Percentiles rank a stretch among this genome's conserved stretches.
These are phyloP conservation scores for Calonectria fujianensis DNA, from an alignment of 2,329 filamentous ascomycete genomes.

Conservation along the genomic window DNA sequence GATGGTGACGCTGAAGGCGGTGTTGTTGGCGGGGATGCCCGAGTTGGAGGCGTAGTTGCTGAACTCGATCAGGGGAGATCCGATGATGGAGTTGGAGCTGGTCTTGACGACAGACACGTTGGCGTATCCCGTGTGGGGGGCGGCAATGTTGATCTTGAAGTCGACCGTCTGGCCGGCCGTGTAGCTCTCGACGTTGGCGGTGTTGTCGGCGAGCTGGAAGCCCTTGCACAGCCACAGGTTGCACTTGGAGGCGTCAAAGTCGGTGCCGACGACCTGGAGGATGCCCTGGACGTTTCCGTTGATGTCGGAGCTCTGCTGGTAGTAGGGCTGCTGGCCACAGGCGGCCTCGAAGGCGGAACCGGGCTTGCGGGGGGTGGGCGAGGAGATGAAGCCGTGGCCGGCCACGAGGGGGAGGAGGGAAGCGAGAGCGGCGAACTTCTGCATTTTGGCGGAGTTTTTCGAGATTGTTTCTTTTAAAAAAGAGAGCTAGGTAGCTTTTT, in stretches of 20 bases:
- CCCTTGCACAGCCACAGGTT: slow-evolving; percentile 69
- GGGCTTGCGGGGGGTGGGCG: slow-evolving; percentile 63
- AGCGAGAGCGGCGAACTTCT: slow-evolving; percentile 50
- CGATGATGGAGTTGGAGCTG: slow-evolving; percentile 70
- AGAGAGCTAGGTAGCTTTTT: slow-evolving; percentile 22
- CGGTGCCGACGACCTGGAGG: slow-evolving; percentile 55
- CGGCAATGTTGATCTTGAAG: slow-evolving; percentile 64
- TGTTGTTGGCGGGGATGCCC: slow-evolving; percentile 64
- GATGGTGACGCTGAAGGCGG: slow-evolving; percentile 73
- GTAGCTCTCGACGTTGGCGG: slow-evolving; percentile 64
- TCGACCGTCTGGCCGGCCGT: slow-evolving; percentile 64
- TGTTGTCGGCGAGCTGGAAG: slow-evolving; percentile 67
- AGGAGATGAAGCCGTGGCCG: slow-evolving; percentile 66
- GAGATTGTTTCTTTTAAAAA: slow-evolving; percentile 28
- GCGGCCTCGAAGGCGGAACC: slow-evolving; percentile 65
- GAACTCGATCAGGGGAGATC: slow-evolving; percentile 72
- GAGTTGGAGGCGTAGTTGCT: slow-evolving; percentile 71
- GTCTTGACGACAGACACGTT: slow-evolving; percentile 77
- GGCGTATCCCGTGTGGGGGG: slow-evolving; percentile 67
- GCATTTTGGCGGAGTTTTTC: slow-evolving; percentile 46
- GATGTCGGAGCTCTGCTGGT: slow-evolving; percentile 58
- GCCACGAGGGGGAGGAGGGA: slow-evolving; percentile 58
- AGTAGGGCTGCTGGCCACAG: slow-evolving; percentile 65
- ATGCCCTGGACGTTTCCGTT: slow-evolving; percentile 63
- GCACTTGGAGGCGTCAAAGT: slow-evolving; percentile 55